Evolutionary conservation across 176 grass and related monocot genomes (phyloP), one percentile per base, ranked within the genome.

Genomic region (Oryza meyeriana): DNA sequence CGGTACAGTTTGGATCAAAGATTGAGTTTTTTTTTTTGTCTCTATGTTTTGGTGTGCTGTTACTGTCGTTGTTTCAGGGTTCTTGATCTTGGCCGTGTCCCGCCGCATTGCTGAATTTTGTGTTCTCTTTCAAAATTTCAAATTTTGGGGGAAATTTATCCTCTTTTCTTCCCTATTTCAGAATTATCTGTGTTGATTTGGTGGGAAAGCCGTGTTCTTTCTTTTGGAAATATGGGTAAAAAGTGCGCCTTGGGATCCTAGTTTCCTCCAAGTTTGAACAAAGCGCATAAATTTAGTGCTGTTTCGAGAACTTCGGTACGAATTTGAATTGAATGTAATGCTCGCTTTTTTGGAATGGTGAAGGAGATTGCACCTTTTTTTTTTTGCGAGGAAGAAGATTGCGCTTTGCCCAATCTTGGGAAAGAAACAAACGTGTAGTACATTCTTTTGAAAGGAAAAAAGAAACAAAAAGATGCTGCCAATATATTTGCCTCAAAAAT

Each of bases 121-220:
- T 64, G 25, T 11, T 10, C 29, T 48, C 8, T 10, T 14, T 8
- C 18, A 36, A 25, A 75, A 41, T 41, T 69, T 34, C 40, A 12
- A 24, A 17, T 71, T 71, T 29, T 25, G 25, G 8, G 20, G 20
- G 5, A 11, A 32, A 12, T 42, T 44, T 66, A 12, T 22, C 4
- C 10, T 2, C n/a, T 0, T 22, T 71, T 57, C 34, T 14, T 16
- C 4, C 4, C 9, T 5, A 0, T 71, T 25, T 61, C 12, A 58
- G n/a, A 71, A 12, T 72, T 70, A 8, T 48, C 17, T 7, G 8
- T 27, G 70, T 63, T 59, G 52, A 76, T 89, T 88, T 75, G 62
- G 13, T 64, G 69, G 29, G 69, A 52, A 75, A 61, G 48, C 22
- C 47, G 8, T 69, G 32, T 75, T 47, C 12, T 59, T 32, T 32